A percentile compares a stretch with the other conserved stretches of the same genome.
phyloP scores from a whole-genome alignment of 192 early-diverging fungal species.

The Mortierella alpina region DNA sequence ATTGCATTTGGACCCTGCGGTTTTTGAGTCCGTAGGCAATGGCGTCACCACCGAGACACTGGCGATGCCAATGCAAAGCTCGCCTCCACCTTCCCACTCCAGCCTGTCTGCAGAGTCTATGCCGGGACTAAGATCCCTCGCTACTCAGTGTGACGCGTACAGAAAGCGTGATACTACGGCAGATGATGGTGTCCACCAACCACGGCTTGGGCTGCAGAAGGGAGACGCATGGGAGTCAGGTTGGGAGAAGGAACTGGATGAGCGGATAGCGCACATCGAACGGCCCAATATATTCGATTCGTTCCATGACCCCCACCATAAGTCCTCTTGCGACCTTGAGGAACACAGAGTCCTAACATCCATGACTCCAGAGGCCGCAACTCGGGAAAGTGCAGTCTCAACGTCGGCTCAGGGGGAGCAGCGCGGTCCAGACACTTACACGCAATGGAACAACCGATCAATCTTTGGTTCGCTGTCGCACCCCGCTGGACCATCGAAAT shows the following conservation, averaged over 20 bases:
- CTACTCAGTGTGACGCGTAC: neutral
- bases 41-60: slow-evolving; percentile 19
- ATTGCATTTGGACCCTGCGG: slow-evolving; percentile 11
- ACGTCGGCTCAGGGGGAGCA: neutral
- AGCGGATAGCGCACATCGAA: slow-evolving; percentile 19
- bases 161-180: too few species aligned
- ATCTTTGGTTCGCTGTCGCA: slow-evolving; percentile 5
- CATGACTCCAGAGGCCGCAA: too few species aligned
- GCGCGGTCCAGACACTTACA: neutral
- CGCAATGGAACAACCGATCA: neutral
- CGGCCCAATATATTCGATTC: slow-evolving; percentile 14
- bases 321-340: neutral
- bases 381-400: neutral
- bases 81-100: neutral
- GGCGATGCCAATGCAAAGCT: neutral
- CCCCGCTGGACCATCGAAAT: neutral
- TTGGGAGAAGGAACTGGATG: slow-evolving; percentile 27
- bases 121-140: slow-evolving; percentile 12
- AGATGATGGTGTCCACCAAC: too few species aligned
- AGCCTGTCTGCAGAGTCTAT: neutral
- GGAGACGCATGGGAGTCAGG: slow-evolving; percentile 3
- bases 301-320: neutral
- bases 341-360: too few species aligned
- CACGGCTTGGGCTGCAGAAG: neutral
- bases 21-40: slow-evolving; percentile 25